These are phyloP conservation scores for Raffaelea ambrosiae DNA, from an alignment of 2,329 filamentous ascomycete genomes.

Conservation along the genomic window DNA sequence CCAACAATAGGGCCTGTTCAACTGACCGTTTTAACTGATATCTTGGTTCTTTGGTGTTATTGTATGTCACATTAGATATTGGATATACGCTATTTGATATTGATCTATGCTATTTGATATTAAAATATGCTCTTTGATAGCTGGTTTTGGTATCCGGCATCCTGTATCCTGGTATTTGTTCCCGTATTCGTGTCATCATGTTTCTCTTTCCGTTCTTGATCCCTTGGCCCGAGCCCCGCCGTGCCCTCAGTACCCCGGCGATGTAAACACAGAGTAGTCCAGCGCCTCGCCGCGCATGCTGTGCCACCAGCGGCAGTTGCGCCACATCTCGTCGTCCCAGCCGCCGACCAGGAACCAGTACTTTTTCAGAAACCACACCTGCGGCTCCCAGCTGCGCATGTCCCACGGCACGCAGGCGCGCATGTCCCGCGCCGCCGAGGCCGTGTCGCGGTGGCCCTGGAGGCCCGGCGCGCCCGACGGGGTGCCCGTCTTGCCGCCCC, in stretches of 20 bases:
- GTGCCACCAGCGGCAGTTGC: constrained; percentile 14
- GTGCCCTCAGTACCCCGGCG: background rate
- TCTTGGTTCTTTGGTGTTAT: no score
- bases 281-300: constrained; percentile 14
- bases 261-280: constrained; percentile 11
- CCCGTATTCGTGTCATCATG: no score
- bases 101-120: no score
- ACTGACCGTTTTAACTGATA: no score
- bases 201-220: no score
- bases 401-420: constrained; percentile 33
- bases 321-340: constrained; percentile 16
- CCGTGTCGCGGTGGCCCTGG: constrained; percentile 7
- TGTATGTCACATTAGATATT: no score
- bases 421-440: constrained; percentile 15
- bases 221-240: background rate
- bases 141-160: no score
- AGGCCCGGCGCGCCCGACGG: constrained; percentile 4
- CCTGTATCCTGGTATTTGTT: no score
- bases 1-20: no score
- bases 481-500: constrained; percentile 22
- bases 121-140: no score
- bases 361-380: constrained; percentile 33
- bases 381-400: constrained; percentile 33
- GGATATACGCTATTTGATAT: no score
- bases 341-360: constrained; percentile 18